Evolutionary conservation across 2,329 filamentous ascomycete species (phyloP).

Genomic region (Tolypocladium inflatum): DNA sequence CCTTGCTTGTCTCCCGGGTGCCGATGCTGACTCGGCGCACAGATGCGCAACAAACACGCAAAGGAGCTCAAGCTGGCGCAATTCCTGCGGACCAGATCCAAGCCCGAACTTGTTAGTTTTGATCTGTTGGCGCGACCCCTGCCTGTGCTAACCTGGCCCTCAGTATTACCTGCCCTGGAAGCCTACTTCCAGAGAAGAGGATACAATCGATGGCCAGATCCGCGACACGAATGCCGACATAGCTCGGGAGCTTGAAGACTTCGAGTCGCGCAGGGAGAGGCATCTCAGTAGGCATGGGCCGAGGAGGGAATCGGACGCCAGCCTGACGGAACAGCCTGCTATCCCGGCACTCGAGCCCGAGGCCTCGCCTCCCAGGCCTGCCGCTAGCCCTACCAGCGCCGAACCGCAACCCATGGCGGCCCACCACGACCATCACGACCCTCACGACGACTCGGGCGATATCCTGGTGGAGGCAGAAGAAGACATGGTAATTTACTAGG

Average conservation of each 20-base stretch:
- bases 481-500: constrained; percentile 83
- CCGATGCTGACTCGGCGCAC: constrained; percentile 9
- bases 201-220: constrained; percentile 61
- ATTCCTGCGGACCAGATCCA: constrained; percentile 61
- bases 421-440: neutral
- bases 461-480: constrained; percentile 78
- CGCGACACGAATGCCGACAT: constrained; percentile 54
- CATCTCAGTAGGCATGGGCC: constrained; percentile 17
- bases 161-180: constrained; percentile 87
- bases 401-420: neutral
- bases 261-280: constrained; percentile 39
- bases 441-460: constrained; percentile 63
- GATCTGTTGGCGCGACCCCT: neutral
- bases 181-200: constrained; percentile 58
- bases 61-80: constrained; percentile 63
- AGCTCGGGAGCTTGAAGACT: constrained; percentile 54
- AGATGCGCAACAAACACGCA: constrained; percentile 69
- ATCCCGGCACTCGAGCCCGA: constrained; percentile 5
- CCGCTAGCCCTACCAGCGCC: neutral
- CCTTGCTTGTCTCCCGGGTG: neutral
- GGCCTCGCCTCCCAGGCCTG: neutral
- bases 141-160: neutral
- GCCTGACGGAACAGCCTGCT: constrained; percentile 21
- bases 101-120: constrained; percentile 62
- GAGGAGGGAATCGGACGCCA: constrained; percentile 10